A percentile compares a stretch with the other conserved stretches of the same genome.
These are phyloP conservation scores for Clathrospora elynae DNA, from an alignment of 2,329 filamentous ascomycete species.

Conservation along the genomic window DNA sequence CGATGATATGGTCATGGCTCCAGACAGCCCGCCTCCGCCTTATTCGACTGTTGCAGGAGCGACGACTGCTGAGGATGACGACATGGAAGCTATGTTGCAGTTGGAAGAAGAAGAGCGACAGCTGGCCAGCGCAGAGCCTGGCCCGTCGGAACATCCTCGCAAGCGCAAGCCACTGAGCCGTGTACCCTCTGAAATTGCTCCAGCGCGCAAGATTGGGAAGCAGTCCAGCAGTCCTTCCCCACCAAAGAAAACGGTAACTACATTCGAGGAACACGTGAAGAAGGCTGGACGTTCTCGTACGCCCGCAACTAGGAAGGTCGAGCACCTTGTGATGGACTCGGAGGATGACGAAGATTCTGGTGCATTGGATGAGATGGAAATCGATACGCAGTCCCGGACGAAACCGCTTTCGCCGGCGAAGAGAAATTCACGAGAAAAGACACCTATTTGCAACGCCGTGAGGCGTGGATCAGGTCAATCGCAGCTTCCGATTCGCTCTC, in stretches of 20 bases:
- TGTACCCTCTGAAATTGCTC: constrained; percentile 34
- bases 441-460: constrained; percentile 15
- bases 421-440: constrained; percentile 18
- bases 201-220: constrained; percentile 39
- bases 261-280: not conserved
- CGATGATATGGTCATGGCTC: constrained; percentile 40
- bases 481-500: constrained; percentile 34
- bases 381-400: constrained; percentile 17
- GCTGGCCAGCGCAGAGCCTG: constrained; percentile 11
- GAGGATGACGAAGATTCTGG: constrained; percentile 43
- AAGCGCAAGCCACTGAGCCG: constrained; percentile 43
- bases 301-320: constrained; percentile 23
- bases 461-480: constrained; percentile 14
- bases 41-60: constrained; percentile 51
- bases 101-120: constrained; percentile 23
- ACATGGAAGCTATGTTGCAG: constrained; percentile 18
- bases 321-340: constrained; percentile 36
- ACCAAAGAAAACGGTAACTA: constrained; percentile 3
- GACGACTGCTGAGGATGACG: constrained; percentile 9
- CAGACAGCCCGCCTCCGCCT: constrained; percentile 45
- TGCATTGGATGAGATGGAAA: constrained; percentile 35
- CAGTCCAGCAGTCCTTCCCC: constrained; percentile 31
- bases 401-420: constrained; percentile 17
- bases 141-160: constrained; percentile 17
- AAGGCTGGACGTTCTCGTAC: constrained; percentile 11